These are phyloP conservation scores for Mycena rebaudengoi DNA, from an alignment of 768 basidiomycete species.

Conservation along the genomic window DNA sequence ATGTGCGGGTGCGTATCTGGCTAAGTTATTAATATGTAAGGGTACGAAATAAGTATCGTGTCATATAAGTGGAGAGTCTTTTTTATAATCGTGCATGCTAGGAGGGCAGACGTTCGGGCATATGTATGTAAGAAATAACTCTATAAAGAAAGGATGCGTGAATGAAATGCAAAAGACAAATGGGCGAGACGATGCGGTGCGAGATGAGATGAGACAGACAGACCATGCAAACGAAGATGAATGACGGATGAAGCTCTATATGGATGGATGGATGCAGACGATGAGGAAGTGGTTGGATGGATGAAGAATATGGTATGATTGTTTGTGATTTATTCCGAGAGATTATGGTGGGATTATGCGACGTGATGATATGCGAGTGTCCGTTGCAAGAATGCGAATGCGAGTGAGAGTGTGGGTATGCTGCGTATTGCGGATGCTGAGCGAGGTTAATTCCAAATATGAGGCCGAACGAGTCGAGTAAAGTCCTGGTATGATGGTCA, in stretches of 20 bases:
- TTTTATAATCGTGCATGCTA: no score
- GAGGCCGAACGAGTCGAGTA: no score
- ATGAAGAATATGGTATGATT: constrained; percentile 11
- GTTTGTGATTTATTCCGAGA: constrained; percentile 16
- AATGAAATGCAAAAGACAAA: background rate
- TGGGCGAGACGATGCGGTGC: background rate
- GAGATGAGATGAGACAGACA: background rate
- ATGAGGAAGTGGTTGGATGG: constrained; percentile 9
- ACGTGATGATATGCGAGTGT: background rate
- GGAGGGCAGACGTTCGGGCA: no score
- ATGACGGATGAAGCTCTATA: background rate
- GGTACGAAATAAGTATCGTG: no score
- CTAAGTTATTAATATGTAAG: no score
- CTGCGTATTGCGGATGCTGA: constrained; percentile 6
- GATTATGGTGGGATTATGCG: constrained; percentile 6
- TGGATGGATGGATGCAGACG: background rate
- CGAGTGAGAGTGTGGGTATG: background rate
- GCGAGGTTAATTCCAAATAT: constrained; percentile 13
- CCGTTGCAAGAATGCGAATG: no score
- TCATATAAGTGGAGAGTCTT: no score
- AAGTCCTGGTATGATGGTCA: no score
- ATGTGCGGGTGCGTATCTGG: no score
- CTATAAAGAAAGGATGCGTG: constrained; percentile 4
- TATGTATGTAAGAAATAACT: no score
- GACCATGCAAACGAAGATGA: background rate